Conservation (phyloP, 306 rosid species). For the Trifolium pratense region DNA sequence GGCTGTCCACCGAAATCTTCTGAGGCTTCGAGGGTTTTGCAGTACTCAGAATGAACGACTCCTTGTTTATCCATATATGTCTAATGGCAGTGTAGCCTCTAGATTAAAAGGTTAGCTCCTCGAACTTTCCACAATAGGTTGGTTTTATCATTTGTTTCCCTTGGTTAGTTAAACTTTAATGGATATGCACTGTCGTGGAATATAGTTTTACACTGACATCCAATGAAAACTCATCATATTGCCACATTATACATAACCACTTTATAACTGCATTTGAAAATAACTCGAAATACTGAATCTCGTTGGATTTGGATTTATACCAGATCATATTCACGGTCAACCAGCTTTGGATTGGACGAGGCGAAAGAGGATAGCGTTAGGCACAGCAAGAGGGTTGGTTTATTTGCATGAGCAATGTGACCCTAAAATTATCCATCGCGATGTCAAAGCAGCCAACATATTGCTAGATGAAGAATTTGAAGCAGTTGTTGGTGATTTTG, state of each 20-base stretch:
- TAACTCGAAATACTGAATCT: background rate
- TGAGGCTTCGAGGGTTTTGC: conserved; percentile 91
- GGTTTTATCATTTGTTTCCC: conserved; percentile 6
- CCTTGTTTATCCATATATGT: conserved; percentile 94
- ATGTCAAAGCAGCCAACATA: conserved; percentile 96
- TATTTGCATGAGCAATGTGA: conserved; percentile 98
- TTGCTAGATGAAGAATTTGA: conserved; percentile 94
- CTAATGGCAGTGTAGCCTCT: conserved; percentile 96
- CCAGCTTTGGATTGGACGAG: conserved; percentile 91
- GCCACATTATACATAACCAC: background rate
- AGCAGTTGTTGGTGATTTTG: conserved; percentile 98
- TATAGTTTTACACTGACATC: background rate
- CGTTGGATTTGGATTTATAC: conserved; percentile 43
- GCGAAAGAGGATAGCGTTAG: conserved; percentile 93
- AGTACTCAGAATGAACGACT: conserved; percentile 92
- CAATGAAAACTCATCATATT: background rate
- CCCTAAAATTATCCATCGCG: conserved; percentile 96
- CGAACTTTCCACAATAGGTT: background rate
- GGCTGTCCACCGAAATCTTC: conserved; percentile 95
- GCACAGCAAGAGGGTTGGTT: conserved; percentile 95
- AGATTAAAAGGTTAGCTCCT: conserved; percentile 80
- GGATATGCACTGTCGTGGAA: background rate
- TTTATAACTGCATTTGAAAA: background rate
- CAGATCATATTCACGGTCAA: conserved; percentile 76
- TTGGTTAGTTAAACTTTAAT: background rate